Base-by-base conservation (phyloP, 495 filamentous ascomycete genomes). In the Daldinia concentrica region DNA sequence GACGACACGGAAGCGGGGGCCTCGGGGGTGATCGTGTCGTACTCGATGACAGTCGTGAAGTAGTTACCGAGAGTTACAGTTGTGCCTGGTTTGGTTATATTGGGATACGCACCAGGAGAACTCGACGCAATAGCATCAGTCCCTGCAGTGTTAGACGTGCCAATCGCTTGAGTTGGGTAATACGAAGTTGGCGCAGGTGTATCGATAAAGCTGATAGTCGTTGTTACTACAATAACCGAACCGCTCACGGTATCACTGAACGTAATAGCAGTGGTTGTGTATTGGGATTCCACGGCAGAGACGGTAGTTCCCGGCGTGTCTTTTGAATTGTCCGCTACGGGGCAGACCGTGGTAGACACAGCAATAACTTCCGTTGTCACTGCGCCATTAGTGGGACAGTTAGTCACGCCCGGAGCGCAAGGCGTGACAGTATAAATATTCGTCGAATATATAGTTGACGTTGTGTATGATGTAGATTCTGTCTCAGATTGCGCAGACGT, bases 391-490 rank as follows among this genome's bases (percentile, higher is more conserved):
- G 82, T 82, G 19, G 87, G 85, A 76, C 87, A 89, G 75, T 85
- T 76, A 6, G 81, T 85, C 19, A 87, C 85, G 3, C 77, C 83
- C 6, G 85, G 68, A 5, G 82, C 81, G 61, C 86, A 89, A 69
- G 81, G 80, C 5, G 82, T 86, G 72, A 86, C 79, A 0, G 86
- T 87, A 56, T 85, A 75, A 60, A 81, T 68, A 30, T 80, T 85
- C n/a, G 87, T 89, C 15, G 79, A 78, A 74, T 82, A 87, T 26
- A 87, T 78, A n/a, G 86, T 88, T 65, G 78, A 79, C 19, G 78
- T 79, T 15, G 78, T 78, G 37, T 75, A 75, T 37, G 66, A 45
- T 11, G 64, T 12, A 36, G 60, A 11, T 39, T 62, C 15, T 22
- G 71, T 73, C 54, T 65, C 62, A 45, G 57, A 48, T 58, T 67